Conservation (phyloP, 371 early-diverging fungal species). For the Conidiobolus incongruus region DNA sequence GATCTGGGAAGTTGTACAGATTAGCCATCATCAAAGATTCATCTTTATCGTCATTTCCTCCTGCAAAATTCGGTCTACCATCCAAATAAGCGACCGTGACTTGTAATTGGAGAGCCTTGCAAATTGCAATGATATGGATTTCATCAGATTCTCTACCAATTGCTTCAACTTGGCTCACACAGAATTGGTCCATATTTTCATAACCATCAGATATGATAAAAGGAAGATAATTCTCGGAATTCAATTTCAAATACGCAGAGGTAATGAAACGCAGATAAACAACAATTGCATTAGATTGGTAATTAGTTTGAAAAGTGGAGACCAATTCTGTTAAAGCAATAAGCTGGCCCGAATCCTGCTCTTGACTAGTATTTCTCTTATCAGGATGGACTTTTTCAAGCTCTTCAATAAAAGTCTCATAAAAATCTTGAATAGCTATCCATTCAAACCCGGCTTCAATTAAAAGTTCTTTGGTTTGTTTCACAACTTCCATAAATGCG, state of each 20-base stretch:
- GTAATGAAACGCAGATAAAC: conserved; percentile 37
- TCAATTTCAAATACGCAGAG: conserved; percentile 34
- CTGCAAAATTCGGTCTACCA: conserved; percentile 15
- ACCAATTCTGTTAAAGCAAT: conserved; percentile 22
- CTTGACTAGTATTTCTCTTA: not conserved
- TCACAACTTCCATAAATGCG: conserved; percentile 14
- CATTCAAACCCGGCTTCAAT: conserved; percentile 23
- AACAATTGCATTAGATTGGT: conserved; percentile 38
- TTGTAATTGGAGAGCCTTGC: conserved; percentile 25
- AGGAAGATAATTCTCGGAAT: conserved; percentile 36
- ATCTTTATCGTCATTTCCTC: too few relatives aligned
- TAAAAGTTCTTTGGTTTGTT: conserved; percentile 19
- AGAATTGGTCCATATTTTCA: conserved; percentile 26
- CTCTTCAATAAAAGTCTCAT: conserved; percentile 21
- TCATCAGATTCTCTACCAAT: conserved; percentile 51
- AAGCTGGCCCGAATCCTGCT: conserved; percentile 6
- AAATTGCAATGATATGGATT: conserved; percentile 35
- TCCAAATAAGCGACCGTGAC: conserved; percentile 39
- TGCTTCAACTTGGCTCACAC: conserved; percentile 35
- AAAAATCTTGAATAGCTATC: conserved; percentile 38
- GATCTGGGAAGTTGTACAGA: conserved; percentile 10
- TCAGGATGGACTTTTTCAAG: conserved; percentile 12
- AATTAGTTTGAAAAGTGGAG: conserved; percentile 27
- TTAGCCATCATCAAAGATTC: conserved; percentile 22
- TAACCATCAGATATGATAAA: conserved; percentile 15